phyloP scores from a whole-genome alignment of 495 filamentous ascomycete genomes.

The Saxophila tyrrhenica region DNA sequence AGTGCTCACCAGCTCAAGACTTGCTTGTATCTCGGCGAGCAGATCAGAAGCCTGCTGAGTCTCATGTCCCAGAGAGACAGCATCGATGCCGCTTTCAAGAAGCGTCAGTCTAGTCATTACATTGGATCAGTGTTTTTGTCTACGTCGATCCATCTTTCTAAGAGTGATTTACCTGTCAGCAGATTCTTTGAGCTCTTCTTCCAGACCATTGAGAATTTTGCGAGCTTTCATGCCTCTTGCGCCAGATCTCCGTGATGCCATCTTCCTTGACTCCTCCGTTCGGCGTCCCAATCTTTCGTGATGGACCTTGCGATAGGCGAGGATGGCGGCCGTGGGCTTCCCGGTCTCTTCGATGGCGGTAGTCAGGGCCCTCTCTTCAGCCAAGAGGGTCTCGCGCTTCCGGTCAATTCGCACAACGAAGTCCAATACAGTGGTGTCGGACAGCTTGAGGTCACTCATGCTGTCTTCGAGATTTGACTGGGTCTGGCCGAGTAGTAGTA shows the following conservation, averaged over 20 bases:
- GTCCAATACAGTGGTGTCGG: constrained; percentile 44
- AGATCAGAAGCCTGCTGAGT: constrained; percentile 24
- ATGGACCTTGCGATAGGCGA: constrained; percentile 46
- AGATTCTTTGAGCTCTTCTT: constrained; percentile 49
- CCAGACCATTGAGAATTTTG: constrained; percentile 54
- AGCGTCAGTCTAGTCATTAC: neutral
- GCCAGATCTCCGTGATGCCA: constrained; percentile 60
- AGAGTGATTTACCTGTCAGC: neutral
- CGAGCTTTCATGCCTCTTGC: constrained; percentile 59
- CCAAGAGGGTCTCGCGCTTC: constrained; percentile 37
- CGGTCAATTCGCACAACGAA: constrained; percentile 57
- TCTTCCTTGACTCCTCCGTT: constrained; percentile 57
- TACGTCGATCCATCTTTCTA: no score
- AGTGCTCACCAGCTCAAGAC: neutral
- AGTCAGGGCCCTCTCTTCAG: constrained; percentile 28
- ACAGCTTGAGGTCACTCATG: constrained; percentile 7
- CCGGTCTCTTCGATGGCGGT: constrained; percentile 35
- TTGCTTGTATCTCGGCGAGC: constrained; percentile 20
- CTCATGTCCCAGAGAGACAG: constrained; percentile 17
- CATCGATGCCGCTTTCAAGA: neutral
- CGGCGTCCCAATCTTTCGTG: constrained; percentile 47
- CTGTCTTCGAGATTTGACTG: constrained; percentile 23
- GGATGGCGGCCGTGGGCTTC: constrained; percentile 45
- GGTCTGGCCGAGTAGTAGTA: constrained; percentile 64
- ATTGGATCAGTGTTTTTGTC: no score